phyloP scores from a whole-genome alignment of 1,284 basidiomycete species.

The Vanrija humicola region DNA sequence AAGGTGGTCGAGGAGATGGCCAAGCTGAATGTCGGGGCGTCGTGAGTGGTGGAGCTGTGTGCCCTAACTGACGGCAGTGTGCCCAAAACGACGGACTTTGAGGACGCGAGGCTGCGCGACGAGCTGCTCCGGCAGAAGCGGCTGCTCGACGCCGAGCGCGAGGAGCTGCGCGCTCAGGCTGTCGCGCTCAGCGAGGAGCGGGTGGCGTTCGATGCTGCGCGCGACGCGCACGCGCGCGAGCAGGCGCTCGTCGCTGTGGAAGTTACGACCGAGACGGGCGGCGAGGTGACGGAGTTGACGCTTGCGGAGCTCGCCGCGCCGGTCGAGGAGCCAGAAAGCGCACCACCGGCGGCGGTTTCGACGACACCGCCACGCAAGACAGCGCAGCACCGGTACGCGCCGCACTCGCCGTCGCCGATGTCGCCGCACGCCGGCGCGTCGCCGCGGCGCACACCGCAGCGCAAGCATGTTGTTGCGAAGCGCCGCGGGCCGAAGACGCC shows the following conservation, averaged over 20 bases:
- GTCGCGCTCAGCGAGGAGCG: slow-evolving; percentile 63
- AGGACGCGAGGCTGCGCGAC: slow-evolving; percentile 16
- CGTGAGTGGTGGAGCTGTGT: slow-evolving; percentile 15
- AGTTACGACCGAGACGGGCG: not conserved
- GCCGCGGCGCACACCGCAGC: slow-evolving; percentile 21
- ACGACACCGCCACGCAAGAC: slow-evolving; percentile 3
- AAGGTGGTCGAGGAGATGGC: slow-evolving; percentile 36
- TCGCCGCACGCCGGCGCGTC: slow-evolving; percentile 27
- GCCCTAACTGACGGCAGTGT: slow-evolving; percentile 6
- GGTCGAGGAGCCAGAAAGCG: slow-evolving; percentile 53
- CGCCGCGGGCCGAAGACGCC: slow-evolving; percentile 31
- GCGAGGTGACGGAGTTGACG: not conserved
- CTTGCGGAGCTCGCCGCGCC: not conserved
- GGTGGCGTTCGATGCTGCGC: slow-evolving; percentile 56
- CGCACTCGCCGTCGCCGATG: slow-evolving; percentile 34
- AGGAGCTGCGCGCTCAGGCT: slow-evolving; percentile 62
- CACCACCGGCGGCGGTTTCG: not conserved
- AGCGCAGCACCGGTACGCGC: slow-evolving; percentile 12
- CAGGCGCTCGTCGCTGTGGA: slow-evolving; percentile 34
- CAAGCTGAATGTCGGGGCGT: slow-evolving; percentile 22
- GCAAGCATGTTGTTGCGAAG: slow-evolving; percentile 7
- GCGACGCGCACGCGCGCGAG: slow-evolving; percentile 58
- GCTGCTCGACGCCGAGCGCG: slow-evolving; percentile 62
- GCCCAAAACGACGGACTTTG: slow-evolving; percentile 18
- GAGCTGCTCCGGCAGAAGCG: slow-evolving; percentile 35